Evolutionary conservation across 192 early-diverging fungal genomes (phyloP), one percentile per base, ranked within the genome.

Genomic region (Coemansia biformis): DNA sequence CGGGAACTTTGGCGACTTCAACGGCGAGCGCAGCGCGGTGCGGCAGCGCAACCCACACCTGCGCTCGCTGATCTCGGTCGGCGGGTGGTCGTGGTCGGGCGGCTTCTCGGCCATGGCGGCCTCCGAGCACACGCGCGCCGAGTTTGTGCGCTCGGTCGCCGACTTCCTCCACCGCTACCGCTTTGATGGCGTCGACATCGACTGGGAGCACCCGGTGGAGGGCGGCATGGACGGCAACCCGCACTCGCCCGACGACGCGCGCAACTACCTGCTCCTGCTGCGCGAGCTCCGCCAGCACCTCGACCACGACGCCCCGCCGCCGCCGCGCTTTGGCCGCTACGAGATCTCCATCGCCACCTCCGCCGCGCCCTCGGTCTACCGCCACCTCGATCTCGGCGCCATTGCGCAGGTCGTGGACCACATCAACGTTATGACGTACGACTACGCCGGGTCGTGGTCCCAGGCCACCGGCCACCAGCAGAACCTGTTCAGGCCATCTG

Each of bases 401-500:
- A 85, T 86, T 74, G 74, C 78, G 7, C 71, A 75, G 17, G 81
- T 80, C 30, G 76, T 87, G 24, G 84, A 91, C 63, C 52, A 74
- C 15, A 86, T 97, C 75, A 89, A 93, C 56, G 57, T 97, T 35
- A 99, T 99, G 96, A 80, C 90, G 3, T 97, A 96, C 63, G 89
- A 91, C 59, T 80, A 82, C 38, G 60, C 76, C 1, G 84, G 84
- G 2, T 59, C 77, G 21, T 86, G 89, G 85, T 84, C 83, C 21
- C 10, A 19, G 11, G 48, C 50, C 15, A 69, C 89, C 3, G 88
- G 84, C 17, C 96, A 98, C 66, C 96, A 99, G 48, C 79, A 92
- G 43, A 89, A 91, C 56, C 66, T 98, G 46, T 81, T 81, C 34
- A 53, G 75, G 6, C 70, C 85, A 15, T 71, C 82, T 6, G 78